phyloP scores from a whole-genome alignment of 1,284 basidiomycete genomes.

The Leccinum pachyderme region DNA sequence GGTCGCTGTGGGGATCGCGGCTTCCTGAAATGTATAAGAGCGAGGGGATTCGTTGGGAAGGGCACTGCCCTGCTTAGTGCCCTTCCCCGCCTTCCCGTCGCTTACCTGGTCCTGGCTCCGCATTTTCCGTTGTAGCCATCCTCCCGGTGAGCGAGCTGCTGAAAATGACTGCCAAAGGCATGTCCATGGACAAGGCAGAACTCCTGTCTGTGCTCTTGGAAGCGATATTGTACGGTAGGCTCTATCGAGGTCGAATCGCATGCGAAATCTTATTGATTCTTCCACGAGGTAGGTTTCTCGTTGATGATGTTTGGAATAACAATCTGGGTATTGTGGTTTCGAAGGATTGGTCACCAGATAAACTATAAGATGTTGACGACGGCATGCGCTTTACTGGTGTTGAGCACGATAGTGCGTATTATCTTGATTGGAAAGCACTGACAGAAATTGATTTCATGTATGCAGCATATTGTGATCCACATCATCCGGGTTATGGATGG shows the following conservation, averaged over 20 bases:
- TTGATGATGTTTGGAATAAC: slow-evolving; percentile 22
- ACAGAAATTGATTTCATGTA: neutral
- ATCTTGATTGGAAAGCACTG: neutral
- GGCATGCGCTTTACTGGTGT: slow-evolving; percentile 13
- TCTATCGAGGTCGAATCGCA: neutral
- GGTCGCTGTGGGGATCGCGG: neutral
- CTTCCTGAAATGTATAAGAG: neutral
- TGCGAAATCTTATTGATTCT: neutral
- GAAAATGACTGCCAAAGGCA: neutral
- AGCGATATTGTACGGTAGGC: neutral
- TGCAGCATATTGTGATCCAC: slow-evolving; percentile 23
- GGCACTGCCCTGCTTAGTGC: neutral
- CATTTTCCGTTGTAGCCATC: neutral
- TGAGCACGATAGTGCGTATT: slow-evolving; percentile 18
- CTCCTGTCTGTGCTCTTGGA: neutral
- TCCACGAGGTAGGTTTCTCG: slow-evolving; percentile 13
- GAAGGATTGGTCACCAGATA: neutral
- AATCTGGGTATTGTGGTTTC: slow-evolving; percentile 13
- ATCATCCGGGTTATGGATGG: slow-evolving; percentile 18
- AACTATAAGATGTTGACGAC: slow-evolving; percentile 12
- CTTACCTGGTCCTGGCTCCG: neutral
- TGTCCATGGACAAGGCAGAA: neutral
- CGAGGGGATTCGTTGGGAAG: neutral
- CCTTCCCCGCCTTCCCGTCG: neutral
- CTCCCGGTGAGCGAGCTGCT: neutral